Base-by-base conservation (phyloP, 805 yeast species). In the Candida nemodendra region DNA sequence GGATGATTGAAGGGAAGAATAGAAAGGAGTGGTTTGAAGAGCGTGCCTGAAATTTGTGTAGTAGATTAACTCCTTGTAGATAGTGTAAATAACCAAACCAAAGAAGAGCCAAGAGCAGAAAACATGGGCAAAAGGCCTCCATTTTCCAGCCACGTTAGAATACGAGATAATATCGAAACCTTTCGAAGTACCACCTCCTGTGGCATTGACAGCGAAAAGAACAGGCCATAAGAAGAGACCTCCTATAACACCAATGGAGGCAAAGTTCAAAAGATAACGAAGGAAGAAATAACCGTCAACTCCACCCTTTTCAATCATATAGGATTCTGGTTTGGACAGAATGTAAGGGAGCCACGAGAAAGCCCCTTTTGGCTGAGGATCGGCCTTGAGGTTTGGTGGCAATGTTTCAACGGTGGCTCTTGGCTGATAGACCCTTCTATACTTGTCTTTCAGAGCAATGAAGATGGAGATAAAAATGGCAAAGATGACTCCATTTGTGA, bases 251-350 rank as follows among this genome's bases (percentile, higher is more conserved):
- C 81, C 76, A 26, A 82, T 44, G 9, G 69, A 47, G 4, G 72
- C 70, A 44, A 81, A 78, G 19, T 78, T 72, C 30, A 76, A 71
- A 39, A 85, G 52, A 53, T 74, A 84, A 45, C 95, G 70, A 35
- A 83, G 60, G 56, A 79, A 84, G 56, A 85, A 79, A 57, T 81
- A 85, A 2, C 93, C 93, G 61, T 85, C 95, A 22, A 79, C 59
- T 36, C 90, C 85, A 26, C 81, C 66, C 45, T 81, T 81, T 62
- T 84, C 90, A 50, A 85, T 68, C 28, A 81, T 49, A 59, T 70
- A 84, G 1, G 78, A 57, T 43, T 79, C 81, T 1, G 88, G 82
- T 55, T 74, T 74, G 4, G 64, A 45, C 42, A 79, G 49, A 16
- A 84, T 40, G 38, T 61, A 66, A 2, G 69, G 53, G 5, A 80